Percentiles rank a stretch among this genome's conserved stretches.
Conservation (phyloP, 164 flowering plant genomes). For the Dillenia turbinata region DNA sequence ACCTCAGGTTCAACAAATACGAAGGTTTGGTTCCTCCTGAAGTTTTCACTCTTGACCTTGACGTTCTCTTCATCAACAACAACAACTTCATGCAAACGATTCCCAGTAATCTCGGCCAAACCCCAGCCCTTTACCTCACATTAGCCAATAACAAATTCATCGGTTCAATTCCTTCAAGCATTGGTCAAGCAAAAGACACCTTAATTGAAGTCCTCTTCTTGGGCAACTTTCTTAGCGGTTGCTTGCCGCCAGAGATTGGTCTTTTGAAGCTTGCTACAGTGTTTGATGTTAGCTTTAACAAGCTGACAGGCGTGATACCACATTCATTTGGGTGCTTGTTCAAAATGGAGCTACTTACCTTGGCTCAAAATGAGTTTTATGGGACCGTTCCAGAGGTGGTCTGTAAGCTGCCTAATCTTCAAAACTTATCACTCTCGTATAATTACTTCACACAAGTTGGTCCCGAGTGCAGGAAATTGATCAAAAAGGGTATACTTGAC, state of each 20-base stretch:
- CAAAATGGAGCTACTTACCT: constrained; percentile 30
- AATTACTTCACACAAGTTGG: constrained; percentile 44
- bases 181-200: constrained; percentile 18
- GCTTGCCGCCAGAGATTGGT: constrained; percentile 44
- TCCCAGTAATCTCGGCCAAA: constrained; percentile 29
- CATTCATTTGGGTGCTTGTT: constrained; percentile 32
- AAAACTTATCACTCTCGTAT: constrained; percentile 22
- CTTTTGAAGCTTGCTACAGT: constrained; percentile 16
- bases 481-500: constrained; percentile 24
- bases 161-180: constrained; percentile 34
- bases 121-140: constrained; percentile 26
- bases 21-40: constrained; percentile 13
- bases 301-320: constrained; percentile 39
- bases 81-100: constrained; percentile 21
- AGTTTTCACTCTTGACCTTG: constrained; percentile 21
- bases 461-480: constrained; percentile 38
- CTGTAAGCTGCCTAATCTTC: constrained; percentile 19
- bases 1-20: constrained; percentile 17
- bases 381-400: constrained; percentile 33
- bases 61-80: constrained; percentile 41
- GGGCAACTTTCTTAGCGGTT: constrained; percentile 33
- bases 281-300: constrained; percentile 34
- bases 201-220: constrained; percentile 34
- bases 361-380: constrained; percentile 28
- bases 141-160: constrained; percentile 40